Conservation (phyloP, 805 yeast genomes). For the Wickerhamiella parazyma region DNA sequence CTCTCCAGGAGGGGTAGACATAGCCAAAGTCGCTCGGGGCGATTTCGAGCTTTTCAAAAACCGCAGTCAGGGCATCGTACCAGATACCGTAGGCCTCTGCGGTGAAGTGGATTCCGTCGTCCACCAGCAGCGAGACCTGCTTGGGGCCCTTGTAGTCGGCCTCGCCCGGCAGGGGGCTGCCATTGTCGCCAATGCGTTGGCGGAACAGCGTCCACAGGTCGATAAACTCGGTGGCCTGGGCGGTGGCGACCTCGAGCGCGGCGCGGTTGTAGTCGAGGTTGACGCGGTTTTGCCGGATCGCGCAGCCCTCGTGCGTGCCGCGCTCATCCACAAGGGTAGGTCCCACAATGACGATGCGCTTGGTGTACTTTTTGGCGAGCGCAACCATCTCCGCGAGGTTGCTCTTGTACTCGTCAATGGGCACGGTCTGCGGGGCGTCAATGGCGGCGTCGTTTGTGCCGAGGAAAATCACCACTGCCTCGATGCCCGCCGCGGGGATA, state of each 20-base stretch:
- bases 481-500: constrained; percentile 11
- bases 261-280: constrained; percentile 40
- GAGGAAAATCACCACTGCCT: constrained; percentile 45
- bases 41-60: neutral
- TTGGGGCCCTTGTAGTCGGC: constrained; percentile 2
- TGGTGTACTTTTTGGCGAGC: constrained; percentile 29
- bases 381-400: constrained; percentile 37
- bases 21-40: constrained; percentile 6
- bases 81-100: constrained; percentile 40
- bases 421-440: constrained; percentile 34
- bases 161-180: constrained; percentile 20
- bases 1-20: constrained; percentile 2
- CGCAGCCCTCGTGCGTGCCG: constrained; percentile 25
- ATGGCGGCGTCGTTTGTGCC: constrained; percentile 68
- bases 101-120: constrained; percentile 50
- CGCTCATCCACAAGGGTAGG: constrained; percentile 38
- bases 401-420: constrained; percentile 33
- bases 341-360: constrained; percentile 45
- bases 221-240: constrained; percentile 41
- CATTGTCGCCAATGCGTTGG: constrained; percentile 32
- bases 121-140: constrained; percentile 23
- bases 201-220: constrained; percentile 37
- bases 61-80: constrained; percentile 31
- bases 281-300: constrained; percentile 35
- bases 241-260: constrained; percentile 33